Evolutionary conservation across 129 eudicot genomes (phyloP).

Genomic region (Artemisia annua): DNA sequence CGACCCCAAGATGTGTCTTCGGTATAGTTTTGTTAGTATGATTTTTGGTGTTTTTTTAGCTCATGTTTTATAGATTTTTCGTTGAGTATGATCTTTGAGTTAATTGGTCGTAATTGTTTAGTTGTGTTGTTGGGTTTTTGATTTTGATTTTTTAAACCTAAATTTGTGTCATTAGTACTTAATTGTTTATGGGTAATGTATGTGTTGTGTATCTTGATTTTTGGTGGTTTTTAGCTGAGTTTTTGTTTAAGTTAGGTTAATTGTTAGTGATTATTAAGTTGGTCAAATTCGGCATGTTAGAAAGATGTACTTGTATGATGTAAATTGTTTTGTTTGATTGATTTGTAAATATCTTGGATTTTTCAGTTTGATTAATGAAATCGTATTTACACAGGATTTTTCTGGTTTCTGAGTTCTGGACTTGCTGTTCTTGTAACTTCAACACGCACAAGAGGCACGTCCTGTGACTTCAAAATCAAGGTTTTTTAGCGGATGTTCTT

Average conservation of each 20-base stretch:
- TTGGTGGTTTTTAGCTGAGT: no score
- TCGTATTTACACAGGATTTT: constrained; percentile 24
- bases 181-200: no score
- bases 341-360: background rate
- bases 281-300: background rate
- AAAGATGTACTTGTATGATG: constrained; percentile 15
- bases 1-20: no score
- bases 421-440: constrained; percentile 22
- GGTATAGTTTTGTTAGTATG: no score
- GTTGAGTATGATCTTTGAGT: no score
- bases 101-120: no score
- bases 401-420: constrained; percentile 13
- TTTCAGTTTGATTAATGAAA: constrained; percentile 12
- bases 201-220: constrained; percentile 3
- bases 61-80: no score
- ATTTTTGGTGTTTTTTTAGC: no score
- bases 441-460: background rate
- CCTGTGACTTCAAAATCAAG: constrained; percentile 5
- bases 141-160: no score
- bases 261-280: no score
- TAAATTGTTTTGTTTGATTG: background rate
- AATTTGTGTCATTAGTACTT: no score
- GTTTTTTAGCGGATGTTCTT: constrained; percentile 21
- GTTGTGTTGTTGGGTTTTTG: no score
- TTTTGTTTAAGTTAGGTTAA: background rate